Base-by-base conservation (phyloP, 331 rosid genomes). In the Cydonia oblonga region DNA sequence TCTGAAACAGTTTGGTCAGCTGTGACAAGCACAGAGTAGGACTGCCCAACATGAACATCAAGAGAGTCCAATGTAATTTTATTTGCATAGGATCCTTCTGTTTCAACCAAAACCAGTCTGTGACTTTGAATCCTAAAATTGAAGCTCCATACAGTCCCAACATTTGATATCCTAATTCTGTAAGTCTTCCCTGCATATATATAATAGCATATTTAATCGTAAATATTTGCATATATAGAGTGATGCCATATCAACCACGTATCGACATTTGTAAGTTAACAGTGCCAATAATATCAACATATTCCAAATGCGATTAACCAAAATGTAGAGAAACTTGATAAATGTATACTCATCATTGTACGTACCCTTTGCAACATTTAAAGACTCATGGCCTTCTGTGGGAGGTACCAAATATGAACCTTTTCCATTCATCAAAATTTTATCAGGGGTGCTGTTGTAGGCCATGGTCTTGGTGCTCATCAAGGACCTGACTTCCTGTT, bases 21-120 rank as follows among this genome's bases (percentile, higher is more conserved):
- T 32, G 78, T 73, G 65, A 79, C 82, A 52, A 79, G 82, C 10
- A 79, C 75, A 9, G 75, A 67, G 75, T 79, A 79, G 26, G 82
- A 79, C 71, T 79, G 82, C 19, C 82, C 82, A 35, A 79, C 71
- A 69, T 79, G 82, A n/a, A 79, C 75, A 62, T 79, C 82, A 24
- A 79, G 70, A 54, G 74, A 49, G 30, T 79, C 71, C 20, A 79
- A 5, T 16, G 57, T n/a, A 9, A 65, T 73, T 60, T 68, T 38
- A 60, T 62, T 61, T 9, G 82, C 67, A 54, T 79, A 79, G 30
- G 82, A 79, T 38, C 82, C 82, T 65, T 79, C 82, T 26, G 82
- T 73, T 69, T 79, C 82, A 10, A 79, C 82, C 66, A 79, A 44
- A n/a, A 66, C 35, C 75, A 79, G 33, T 6, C 2, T 30, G 25